These are phyloP conservation scores for Fusarium verticillioides DNA, from an alignment of 2,329 filamentous ascomycete species.

Conservation along the genomic window DNA sequence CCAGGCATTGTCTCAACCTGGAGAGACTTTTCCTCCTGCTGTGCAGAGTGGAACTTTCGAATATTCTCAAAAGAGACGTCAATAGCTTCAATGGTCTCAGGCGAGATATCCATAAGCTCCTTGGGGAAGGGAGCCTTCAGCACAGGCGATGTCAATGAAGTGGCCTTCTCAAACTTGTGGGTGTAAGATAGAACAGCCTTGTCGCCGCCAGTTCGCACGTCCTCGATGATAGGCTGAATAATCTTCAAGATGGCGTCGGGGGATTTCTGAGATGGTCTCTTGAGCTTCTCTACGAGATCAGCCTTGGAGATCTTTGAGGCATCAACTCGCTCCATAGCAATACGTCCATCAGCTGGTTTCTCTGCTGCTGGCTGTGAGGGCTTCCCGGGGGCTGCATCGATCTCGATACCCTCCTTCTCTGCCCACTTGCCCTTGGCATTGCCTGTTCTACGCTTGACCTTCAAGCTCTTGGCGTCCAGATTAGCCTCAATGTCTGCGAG, in stretches of 20 bases:
- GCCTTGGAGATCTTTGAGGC: conserved; percentile 70
- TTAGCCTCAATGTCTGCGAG: conserved; percentile 92
- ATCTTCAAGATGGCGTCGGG: conserved; percentile 94
- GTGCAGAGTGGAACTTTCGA: conserved; percentile 89
- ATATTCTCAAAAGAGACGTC: conserved; percentile 96
- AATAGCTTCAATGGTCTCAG: conserved; percentile 91
- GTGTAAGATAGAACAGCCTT: conserved; percentile 91
- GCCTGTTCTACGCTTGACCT: conserved; percentile 91
- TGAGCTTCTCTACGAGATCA: conserved; percentile 78
- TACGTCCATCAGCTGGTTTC: conserved; percentile 62
- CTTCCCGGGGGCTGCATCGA: conserved; percentile 51
- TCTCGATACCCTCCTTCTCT: conserved; percentile 78
- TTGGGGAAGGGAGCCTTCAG: conserved; percentile 88
- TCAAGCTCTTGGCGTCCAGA: conserved; percentile 92
- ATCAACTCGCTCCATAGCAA: conserved; percentile 85
- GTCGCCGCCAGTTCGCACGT: conserved; percentile 85
- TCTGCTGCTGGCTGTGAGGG: conserved; percentile 45
- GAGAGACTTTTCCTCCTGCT: conserved; percentile 84
- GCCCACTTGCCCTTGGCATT: conserved; percentile 96
- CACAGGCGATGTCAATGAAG: conserved; percentile 87
- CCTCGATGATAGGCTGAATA: conserved; percentile 89
- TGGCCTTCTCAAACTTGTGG: conserved; percentile 97
- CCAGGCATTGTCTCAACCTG: conserved; percentile 97
- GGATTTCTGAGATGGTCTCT: conserved; percentile 92
- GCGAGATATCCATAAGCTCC: conserved; percentile 83